Percentiles rank a stretch among this genome's conserved stretches.
Evolutionary conservation across 208 protist species (phyloP).

Genomic region (Leishmania tropica): DNA sequence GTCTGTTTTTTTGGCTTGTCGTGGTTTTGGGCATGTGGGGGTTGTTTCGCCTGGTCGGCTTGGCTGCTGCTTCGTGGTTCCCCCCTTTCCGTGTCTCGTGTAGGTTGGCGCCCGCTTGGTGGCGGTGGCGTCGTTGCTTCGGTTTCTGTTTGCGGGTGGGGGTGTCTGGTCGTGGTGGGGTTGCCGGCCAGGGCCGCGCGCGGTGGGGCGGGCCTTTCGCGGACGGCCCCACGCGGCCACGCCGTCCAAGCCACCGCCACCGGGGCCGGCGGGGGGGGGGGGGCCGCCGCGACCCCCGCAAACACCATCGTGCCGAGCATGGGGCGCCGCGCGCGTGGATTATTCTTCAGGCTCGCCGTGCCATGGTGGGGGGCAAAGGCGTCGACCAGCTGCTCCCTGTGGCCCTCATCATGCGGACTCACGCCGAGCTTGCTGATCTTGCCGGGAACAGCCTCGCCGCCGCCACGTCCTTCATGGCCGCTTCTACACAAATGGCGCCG

Average conservation of each 20-base stretch:
- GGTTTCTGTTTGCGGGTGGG: not conserved
- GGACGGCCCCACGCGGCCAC: no score
- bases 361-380: no score
- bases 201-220: no score
- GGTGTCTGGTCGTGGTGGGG: no score
- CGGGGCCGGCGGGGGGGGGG: no score
- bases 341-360: slow-evolving; percentile 15
- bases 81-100: no score
- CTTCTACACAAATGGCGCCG: slow-evolving; percentile 39
- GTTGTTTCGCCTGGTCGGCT: not conserved
- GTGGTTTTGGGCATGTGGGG: not conserved
- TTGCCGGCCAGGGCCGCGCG: no score
- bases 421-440: not conserved
- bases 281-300: slow-evolving; percentile 35
- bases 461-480: slow-evolving; percentile 48
- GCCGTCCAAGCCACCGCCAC: no score
- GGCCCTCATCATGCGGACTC: no score
- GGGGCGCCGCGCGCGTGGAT: slow-evolving; percentile 72
- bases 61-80: not conserved
- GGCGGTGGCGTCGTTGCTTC: not conserved
- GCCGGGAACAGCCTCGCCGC: slow-evolving; percentile 42
- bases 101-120: no score
- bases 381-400: no score
- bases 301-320: slow-evolving; percentile 57
- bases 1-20: not conserved